Base-by-base conservation (phyloP, 1,284 basidiomycete genomes). In the Trametes hirsuta region DNA sequence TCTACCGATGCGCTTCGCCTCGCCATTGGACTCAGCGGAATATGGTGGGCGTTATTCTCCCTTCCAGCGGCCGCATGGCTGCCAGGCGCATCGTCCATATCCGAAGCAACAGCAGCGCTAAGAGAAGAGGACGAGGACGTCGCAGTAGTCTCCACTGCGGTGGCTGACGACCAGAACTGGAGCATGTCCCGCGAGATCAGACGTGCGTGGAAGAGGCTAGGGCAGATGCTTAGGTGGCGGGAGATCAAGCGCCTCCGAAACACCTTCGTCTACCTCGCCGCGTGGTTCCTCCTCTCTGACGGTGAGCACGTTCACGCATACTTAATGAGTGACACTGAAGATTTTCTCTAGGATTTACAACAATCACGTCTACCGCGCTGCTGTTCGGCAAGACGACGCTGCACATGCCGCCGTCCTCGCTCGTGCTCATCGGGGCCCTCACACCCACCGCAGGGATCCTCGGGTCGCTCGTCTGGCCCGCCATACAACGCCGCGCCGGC, bases 241-340 rank as follows among this genome's bases (percentile, higher is more conserved):
- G 87, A 95, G 70, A 84, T 95, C 36, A 82, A 81, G 72, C 82
- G 82, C 59, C 77, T 96, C n/a, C 81, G 82, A 37, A 90, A 94
- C 69, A 93, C 94, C 0, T 97, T 95, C 78, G 81, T 83, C 59
- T 96, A 93, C 69, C 86, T 97, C 41, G 82, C 88, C 4, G 92
- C 95, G 0, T 97, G 95, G 94, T 94, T 97, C 71, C 81, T 97
- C 12, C 83, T 97, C 34, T 94, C 91, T 0, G 94, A 97, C 70
- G 93, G 93, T 92, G 53, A 52, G 83, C 72, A 12, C 8, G 11
- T 18, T 9, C 3, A 9, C 25, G 34, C 18, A 12, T 18, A 8
- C 47, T 6, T 25, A 6, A 46, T 25, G 5, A 4, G 5, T 14
- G 22, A 6, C 15, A 11, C 44, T 52, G 18, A 52, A 4, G 10